A percentile compares a stretch with the other conserved stretches of the same genome.
Conservation (phyloP, 768 basidiomycete genomes). For the Rhizopogon vulgaris region DNA sequence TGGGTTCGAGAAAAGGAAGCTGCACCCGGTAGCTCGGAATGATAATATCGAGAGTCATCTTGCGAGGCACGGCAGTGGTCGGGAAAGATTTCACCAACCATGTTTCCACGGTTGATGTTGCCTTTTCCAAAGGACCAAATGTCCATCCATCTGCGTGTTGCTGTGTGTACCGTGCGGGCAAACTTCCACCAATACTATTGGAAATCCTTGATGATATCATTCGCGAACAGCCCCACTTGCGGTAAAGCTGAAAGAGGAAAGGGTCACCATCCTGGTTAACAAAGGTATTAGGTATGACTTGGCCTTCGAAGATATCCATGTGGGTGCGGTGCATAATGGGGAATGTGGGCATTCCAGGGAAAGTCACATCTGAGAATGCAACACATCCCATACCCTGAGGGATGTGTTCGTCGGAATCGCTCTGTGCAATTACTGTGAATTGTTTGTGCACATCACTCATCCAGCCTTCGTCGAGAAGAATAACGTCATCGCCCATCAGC, state of each 20-base stretch:
- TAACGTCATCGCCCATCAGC: conserved; percentile 51
- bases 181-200: conserved; percentile 42
- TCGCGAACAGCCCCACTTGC: conserved; percentile 44
- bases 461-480: conserved; percentile 48
- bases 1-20: conserved; percentile 33
- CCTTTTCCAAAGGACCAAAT: conserved; percentile 38
- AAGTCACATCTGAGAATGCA: conserved; percentile 48
- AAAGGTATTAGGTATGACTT: conserved; percentile 45
- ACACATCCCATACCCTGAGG: conserved; percentile 51
- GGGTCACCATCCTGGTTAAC: conserved; percentile 57
- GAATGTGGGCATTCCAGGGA: conserved; percentile 59
- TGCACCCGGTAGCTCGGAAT: conserved; percentile 54
- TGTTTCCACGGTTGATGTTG: conserved; percentile 26
- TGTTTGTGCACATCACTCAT: conserved; percentile 34
- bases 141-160: conserved; percentile 42
- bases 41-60: conserved; percentile 50
- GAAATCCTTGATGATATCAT: conserved; percentile 39
- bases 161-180: conserved; percentile 42
- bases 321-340: conserved; percentile 51
- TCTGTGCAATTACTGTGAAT: conserved; percentile 30
- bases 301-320: conserved; percentile 47
- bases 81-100: conserved; percentile 29
- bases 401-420: conserved; percentile 18
- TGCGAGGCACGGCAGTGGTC: conserved; percentile 21
- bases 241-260: conserved; percentile 55